These are phyloP conservation scores for Psilocybe mexicana DNA, from an alignment of 1,284 basidiomycete genomes.

Conservation along the genomic window DNA sequence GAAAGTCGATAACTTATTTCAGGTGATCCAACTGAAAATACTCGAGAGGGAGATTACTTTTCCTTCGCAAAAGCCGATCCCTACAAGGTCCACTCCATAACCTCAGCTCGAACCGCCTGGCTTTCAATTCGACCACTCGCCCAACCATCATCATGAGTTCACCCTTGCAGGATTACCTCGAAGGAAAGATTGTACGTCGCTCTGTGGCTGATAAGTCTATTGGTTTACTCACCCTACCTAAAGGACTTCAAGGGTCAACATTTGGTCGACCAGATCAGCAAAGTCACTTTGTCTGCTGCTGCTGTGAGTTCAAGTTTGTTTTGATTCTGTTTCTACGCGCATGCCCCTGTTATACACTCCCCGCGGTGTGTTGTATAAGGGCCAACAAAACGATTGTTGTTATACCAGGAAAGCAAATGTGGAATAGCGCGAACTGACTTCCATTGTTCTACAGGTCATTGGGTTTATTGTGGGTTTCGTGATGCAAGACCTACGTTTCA, in stretches of 20 bases:
- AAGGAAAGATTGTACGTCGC: slow-evolving; percentile 55
- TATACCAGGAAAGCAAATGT: background rate
- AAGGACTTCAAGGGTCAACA: slow-evolving; percentile 79
- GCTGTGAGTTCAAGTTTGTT: slow-evolving; percentile 39
- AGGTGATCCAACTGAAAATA: too few relatives aligned
- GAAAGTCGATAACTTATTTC: too few relatives aligned
- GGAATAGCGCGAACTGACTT: background rate
- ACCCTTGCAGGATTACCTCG: slow-evolving; percentile 40
- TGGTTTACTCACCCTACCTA: background rate
- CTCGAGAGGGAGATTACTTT: too few relatives aligned
- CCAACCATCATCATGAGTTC: slow-evolving; percentile 21
- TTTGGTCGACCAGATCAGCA: slow-evolving; percentile 53
- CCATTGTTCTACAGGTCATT: slow-evolving; percentile 43
- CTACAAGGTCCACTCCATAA: too few relatives aligned
- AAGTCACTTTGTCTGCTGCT: slow-evolving; percentile 41
- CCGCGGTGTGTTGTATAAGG: background rate
- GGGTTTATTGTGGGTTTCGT: slow-evolving; percentile 65
- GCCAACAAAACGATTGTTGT: background rate
- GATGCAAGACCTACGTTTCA: slow-evolving; percentile 58
- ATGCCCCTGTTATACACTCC: too few relatives aligned
- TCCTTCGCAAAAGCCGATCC: too few relatives aligned
- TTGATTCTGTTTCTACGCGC: too few relatives aligned
- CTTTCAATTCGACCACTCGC: too few relatives aligned
- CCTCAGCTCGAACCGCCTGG: too few relatives aligned
- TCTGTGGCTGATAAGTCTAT: background rate